Conservation (phyloP, 176 grass and related monocot species). For the Bothriochloa decipiens region DNA sequence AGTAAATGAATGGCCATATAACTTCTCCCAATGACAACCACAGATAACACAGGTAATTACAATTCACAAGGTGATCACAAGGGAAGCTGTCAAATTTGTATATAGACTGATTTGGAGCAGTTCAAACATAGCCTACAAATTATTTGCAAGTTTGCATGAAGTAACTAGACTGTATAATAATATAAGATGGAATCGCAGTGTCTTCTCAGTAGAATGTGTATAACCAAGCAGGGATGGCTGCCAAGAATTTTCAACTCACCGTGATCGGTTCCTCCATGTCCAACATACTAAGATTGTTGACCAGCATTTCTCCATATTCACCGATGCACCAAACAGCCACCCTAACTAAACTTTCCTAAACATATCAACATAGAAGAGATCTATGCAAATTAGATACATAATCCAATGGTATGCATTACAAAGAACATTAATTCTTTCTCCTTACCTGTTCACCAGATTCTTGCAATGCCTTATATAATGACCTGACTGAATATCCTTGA, state of each 20-base stretch:
- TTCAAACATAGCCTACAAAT: conserved; percentile 24
- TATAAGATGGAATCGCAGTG: background rate
- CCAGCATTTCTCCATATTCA: conserved; percentile 99
- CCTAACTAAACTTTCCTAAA: conserved; percentile 95
- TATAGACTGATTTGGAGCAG: conserved; percentile 14
- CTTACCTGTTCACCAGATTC: conserved; percentile 75
- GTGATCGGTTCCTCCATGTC: conserved; percentile 83
- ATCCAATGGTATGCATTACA: conserved; percentile 29
- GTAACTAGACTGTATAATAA: conserved; percentile 25
- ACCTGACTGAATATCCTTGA: conserved; percentile 98
- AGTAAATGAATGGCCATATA: conserved; percentile 5
- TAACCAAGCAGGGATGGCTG: conserved; percentile 17
- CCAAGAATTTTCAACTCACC: conserved; percentile 55
- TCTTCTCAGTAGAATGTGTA: background rate
- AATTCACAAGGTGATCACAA: conserved; percentile 14
- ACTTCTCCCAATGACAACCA: conserved; percentile 4
- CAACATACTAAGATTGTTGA: conserved; percentile 78
- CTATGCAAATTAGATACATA: conserved; percentile 31
- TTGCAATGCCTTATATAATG: conserved; percentile 78
- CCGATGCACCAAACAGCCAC: conserved; percentile 97
- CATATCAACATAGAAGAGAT: conserved; percentile 42
- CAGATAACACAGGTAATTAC: conserved; percentile 18
- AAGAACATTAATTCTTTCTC: conserved; percentile 37
- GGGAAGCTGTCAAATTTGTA: conserved; percentile 1
- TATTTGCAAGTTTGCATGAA: background rate